Conservation (phyloP, 148 eudicot species). For the Hydrangea macrophylla region DNA sequence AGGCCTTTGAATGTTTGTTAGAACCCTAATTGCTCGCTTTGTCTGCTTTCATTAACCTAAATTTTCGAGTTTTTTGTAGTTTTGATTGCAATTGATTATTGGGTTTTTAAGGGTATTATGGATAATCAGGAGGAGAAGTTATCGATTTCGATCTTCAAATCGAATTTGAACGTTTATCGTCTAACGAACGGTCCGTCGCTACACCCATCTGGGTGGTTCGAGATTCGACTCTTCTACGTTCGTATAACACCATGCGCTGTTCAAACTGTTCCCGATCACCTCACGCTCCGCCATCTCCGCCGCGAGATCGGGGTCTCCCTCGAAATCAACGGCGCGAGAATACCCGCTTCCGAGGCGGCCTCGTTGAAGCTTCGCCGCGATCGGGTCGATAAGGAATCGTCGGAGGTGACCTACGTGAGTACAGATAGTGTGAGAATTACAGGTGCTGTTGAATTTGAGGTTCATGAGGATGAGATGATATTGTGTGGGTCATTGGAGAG, state of each 20-base stretch:
- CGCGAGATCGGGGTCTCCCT: slow-evolving; percentile 53
- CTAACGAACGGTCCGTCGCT: slow-evolving; percentile 29
- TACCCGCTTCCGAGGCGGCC: slow-evolving; percentile 50
- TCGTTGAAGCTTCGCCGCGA: slow-evolving; percentile 53
- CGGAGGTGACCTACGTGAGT: slow-evolving; percentile 77
- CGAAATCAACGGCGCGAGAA: slow-evolving; percentile 58
- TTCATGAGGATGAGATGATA: slow-evolving; percentile 54
- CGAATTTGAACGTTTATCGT: slow-evolving; percentile 20
- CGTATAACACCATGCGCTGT: slow-evolving; percentile 63
- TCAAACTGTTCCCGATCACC: slow-evolving; percentile 46
- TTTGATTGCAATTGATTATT: not conserved
- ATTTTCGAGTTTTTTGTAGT: not conserved
- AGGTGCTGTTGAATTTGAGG: slow-evolving; percentile 77
- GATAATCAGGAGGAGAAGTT: slow-evolving; percentile 20
- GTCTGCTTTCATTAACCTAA: no score
- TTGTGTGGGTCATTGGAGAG: slow-evolving; percentile 74
- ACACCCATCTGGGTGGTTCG: slow-evolving; percentile 48
- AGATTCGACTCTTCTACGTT: slow-evolving; percentile 76
- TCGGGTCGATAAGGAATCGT: slow-evolving; percentile 51
- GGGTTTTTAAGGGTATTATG: slow-evolving; percentile 11
- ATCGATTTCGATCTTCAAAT: slow-evolving; percentile 17
- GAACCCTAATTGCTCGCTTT: not conserved
- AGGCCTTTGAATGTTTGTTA: not conserved
- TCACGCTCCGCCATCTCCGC: slow-evolving; percentile 57
- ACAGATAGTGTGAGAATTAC: slow-evolving; percentile 62